phyloP scores from a whole-genome alignment of 2,329 filamentous ascomycete species.

The Aspergillus candidus region DNA sequence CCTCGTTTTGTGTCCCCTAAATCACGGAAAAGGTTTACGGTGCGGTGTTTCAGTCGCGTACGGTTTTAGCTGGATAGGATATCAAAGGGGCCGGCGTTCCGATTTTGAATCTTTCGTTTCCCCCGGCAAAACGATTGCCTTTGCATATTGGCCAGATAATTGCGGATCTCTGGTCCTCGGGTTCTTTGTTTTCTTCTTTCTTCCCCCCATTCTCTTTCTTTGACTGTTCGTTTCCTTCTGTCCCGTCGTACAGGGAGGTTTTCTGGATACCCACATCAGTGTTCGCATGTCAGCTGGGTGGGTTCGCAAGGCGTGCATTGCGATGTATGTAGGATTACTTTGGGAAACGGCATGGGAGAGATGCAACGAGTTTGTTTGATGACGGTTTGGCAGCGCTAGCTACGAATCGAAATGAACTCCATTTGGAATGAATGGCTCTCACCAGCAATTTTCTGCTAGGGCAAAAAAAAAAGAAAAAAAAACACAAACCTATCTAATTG shows the following conservation, averaged over 20 bases:
- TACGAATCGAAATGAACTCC: conserved; percentile 7
- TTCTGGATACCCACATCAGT: conserved; percentile 28
- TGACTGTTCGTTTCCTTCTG: conserved; percentile 7
- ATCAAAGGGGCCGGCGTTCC: conserved; percentile 28
- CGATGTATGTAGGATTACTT: conserved; percentile 30
- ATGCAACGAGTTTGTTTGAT: conserved; percentile 15
- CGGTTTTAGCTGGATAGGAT: conserved; percentile 27
- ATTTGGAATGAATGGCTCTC: too few relatives aligned
- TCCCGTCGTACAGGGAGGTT: conserved; percentile 5
- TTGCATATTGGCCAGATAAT: conserved; percentile 18
- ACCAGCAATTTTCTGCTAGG: too few relatives aligned
- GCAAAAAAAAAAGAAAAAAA: too few relatives aligned
- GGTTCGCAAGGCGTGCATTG: conserved; percentile 18
- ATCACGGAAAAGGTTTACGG: conserved; percentile 27
- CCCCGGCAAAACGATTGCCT: conserved; percentile 11
- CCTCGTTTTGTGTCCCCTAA: conserved; percentile 4
- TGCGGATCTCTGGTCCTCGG: conserved; percentile 15
- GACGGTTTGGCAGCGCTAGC: conserved; percentile 17
- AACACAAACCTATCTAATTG: too few relatives aligned
- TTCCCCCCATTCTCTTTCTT: conserved; percentile 5
- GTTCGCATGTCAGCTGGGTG: conserved; percentile 18
- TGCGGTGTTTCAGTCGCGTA: conserved; percentile 29
- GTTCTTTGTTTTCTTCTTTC: conserved; percentile 7
- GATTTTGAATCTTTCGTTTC: conserved; percentile 15
- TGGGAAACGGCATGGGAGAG: conserved; percentile 14